Conservation (phyloP, 768 basidiomycete species). For the Trametes gibbosa region DNA sequence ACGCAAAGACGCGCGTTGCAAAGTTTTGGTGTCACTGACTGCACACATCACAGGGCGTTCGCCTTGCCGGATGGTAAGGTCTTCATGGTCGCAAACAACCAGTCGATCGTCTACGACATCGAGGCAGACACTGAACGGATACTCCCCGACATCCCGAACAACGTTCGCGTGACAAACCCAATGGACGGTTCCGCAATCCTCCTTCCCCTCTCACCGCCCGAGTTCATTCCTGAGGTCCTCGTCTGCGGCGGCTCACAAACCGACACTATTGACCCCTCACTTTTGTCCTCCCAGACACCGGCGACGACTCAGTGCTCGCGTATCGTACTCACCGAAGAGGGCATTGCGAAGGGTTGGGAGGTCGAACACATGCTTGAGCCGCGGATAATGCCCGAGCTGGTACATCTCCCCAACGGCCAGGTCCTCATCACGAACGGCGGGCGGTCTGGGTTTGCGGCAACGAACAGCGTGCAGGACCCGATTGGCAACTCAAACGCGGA, state of each 20-base stretch:
- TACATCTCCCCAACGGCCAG: conserved; percentile 76
- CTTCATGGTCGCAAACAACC: conserved; percentile 75
- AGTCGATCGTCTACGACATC: conserved; percentile 83
- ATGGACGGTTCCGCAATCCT: conserved; percentile 74
- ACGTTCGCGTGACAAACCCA: conserved; percentile 81
- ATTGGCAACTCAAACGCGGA: conserved; percentile 79
- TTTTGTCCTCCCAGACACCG: conserved; percentile 68
- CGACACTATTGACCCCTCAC: conserved; percentile 54
- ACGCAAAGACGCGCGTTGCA: conserved; percentile 32
- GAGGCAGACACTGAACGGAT: conserved; percentile 53
- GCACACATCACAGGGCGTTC: conserved; percentile 48
- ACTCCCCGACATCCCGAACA: conserved; percentile 71
- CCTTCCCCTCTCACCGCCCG: conserved; percentile 63
- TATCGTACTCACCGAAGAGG: conserved; percentile 58
- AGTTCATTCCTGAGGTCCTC: conserved; percentile 66
- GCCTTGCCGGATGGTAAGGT: conserved; percentile 64
- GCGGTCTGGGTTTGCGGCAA: conserved; percentile 69
- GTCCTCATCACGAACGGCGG: conserved; percentile 78
- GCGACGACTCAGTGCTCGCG: conserved; percentile 75
- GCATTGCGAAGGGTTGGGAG: conserved; percentile 69
- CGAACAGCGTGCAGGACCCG: conserved; percentile 68
- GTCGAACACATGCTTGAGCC: conserved; percentile 73
- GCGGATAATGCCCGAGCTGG: conserved; percentile 75
- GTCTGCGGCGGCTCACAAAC: conserved; percentile 75
- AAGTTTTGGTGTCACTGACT: conserved; percentile 53